Percentiles rank a stretch among this genome's conserved stretches.
These are phyloP conservation scores for Pleodorina starrii DNA, from an alignment of 139 green algal species.

Conservation along the genomic window DNA sequence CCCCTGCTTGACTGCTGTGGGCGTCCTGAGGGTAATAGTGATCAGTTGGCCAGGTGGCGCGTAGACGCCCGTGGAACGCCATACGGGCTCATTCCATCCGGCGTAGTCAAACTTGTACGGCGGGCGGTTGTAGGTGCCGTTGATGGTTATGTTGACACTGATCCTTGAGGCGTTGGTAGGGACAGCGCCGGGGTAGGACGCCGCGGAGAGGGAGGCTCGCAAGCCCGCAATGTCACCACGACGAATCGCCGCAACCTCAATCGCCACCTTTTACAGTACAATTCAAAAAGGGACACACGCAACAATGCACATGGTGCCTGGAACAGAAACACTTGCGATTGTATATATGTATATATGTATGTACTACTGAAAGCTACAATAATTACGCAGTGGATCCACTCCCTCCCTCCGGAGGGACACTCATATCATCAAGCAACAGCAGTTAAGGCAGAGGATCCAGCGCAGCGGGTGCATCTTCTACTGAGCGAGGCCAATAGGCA, in stretches of 20 bases:
- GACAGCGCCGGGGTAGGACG: neutral
- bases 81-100: neutral
- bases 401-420: too few species aligned
- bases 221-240: neutral
- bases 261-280: neutral
- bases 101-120: neutral
- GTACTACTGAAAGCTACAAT: too few species aligned
- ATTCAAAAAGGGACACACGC: neutral
- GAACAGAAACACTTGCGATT: neutral
- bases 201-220: neutral
- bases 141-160: neutral
- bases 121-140: neutral
- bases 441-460: too few species aligned
- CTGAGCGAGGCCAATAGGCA: too few species aligned
- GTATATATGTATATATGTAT: neutral
- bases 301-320: neutral
- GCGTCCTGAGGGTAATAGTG: neutral
- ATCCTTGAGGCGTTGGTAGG: neutral
- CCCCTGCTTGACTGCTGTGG: neutral
- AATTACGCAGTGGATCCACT: too few species aligned
- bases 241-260: neutral
- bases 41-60: neutral
- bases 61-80: constrained; percentile 24
- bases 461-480: too few species aligned
- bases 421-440: too few species aligned